phyloP scores from a whole-genome alignment of 2,329 filamentous ascomycete species.

The Talaromyces amestolkiae region DNA sequence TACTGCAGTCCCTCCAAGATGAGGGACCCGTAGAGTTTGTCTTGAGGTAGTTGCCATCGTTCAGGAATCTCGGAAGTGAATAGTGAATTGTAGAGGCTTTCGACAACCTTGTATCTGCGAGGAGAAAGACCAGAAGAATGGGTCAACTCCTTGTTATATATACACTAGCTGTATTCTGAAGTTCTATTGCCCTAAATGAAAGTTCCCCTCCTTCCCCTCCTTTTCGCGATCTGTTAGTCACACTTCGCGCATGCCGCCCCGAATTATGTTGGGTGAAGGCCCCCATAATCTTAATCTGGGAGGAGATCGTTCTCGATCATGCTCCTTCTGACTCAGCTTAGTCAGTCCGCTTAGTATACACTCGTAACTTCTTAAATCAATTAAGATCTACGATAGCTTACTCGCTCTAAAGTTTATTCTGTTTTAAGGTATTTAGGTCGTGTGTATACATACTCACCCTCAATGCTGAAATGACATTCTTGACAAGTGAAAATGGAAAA shows the following conservation, averaged over 20 bases:
- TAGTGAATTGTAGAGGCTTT: background rate
- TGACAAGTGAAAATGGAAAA: no score
- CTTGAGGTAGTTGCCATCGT: slow-evolving; percentile 3
- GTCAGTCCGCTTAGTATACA: background rate
- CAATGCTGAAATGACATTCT: no score
- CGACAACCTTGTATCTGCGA: background rate
- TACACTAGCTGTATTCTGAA: background rate
- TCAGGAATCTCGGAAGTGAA: background rate
- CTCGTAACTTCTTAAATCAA: background rate
- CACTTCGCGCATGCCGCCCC: background rate
- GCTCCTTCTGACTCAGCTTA: background rate
- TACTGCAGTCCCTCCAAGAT: slow-evolving; percentile 47
- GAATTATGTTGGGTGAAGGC: background rate
- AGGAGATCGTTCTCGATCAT: background rate
- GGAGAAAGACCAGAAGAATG: background rate
- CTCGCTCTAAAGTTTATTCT: background rate
- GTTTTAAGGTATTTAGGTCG: no score
- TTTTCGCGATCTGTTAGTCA: background rate
- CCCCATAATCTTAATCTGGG: background rate
- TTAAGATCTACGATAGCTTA: background rate
- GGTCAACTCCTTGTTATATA: background rate
- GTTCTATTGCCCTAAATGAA: background rate
- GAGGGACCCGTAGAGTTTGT: slow-evolving; percentile 40
- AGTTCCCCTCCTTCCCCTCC: background rate
- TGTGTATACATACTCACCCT: no score